Evolutionary conservation across 257 asterid species (phyloP), one percentile per base, ranked within the genome.

Genomic region (Fraxinus cuspidata): DNA sequence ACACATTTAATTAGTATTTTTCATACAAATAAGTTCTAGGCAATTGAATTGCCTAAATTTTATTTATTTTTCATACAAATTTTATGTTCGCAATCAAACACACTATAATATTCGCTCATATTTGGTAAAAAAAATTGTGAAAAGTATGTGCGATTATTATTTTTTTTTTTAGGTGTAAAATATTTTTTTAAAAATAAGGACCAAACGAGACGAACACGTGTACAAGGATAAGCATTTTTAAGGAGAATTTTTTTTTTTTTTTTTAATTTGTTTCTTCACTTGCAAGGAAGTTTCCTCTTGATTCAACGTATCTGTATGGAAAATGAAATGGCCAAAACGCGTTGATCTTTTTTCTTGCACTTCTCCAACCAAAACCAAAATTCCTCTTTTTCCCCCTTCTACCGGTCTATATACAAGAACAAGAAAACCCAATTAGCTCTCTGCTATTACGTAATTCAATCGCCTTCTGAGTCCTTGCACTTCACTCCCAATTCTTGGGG

Each of bases 401-500:
- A 63, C 69, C 7, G 3, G 34, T 71, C 83, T 79, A 70, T 75
- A 34, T 71, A 31, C 72, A 23, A 44, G 53, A 58, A 37, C 69
- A 63, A 73, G 60, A 63, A 70, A 35, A n/a, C 63, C n/a, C n/a
- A 72, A 65, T 71, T 27, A 65, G 63, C 40, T 40, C 64, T 47
- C 82, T 70, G 80, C 74, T 12, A 1, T 63, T 42, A 31, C n/a
- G 66, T 74, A 72, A 70, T 82, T 77, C 81, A 78, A 85, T 53
- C 79, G n/a, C 81, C 82, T 78, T 23, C 73, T 4, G 72, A 80
- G 18, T 67, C 64, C 86, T 75, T 37, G 5, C 11, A 2, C 76
- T 58, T 68, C 81, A 42, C 53, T 80, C 84, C 3, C 37, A 60
- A 58, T 80, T 82, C 83, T 75, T 79, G 79, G 87, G 51, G 83